Evolutionary conservation across 768 basidiomycete genomes (phyloP).

Genomic region (Pseudohyphozyma bogoriensis): DNA sequence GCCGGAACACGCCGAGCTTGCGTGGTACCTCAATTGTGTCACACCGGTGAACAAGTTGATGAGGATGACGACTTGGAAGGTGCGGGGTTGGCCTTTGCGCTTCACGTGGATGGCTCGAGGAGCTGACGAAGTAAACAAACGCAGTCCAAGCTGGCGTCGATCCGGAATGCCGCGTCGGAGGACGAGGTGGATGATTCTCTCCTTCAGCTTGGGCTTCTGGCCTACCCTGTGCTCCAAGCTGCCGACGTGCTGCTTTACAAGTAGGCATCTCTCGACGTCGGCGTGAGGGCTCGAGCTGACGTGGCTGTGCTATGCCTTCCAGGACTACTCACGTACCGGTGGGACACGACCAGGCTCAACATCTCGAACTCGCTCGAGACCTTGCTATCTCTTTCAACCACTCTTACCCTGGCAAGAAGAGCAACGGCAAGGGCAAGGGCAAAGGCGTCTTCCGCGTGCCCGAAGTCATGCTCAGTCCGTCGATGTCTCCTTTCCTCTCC

Average conservation of each 20-base stretch:
- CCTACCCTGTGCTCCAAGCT: conserved; percentile 86
- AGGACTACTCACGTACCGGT: conserved; percentile 91
- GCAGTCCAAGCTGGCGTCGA: conserved; percentile 64
- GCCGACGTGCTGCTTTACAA: conserved; percentile 82
- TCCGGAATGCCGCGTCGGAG: conserved; percentile 62
- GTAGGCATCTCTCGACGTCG: conserved; percentile 44
- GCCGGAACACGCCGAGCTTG: conserved; percentile 69
- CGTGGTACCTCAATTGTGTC: conserved; percentile 80
- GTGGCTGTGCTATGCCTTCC: background rate
- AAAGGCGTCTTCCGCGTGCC: conserved; percentile 62
- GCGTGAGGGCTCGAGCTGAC: background rate
- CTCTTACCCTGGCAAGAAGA: conserved; percentile 41
- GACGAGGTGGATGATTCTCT: conserved; percentile 70
- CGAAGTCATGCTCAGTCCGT: conserved; percentile 61
- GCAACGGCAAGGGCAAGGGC: conserved; percentile 31
- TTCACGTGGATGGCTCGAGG: background rate
- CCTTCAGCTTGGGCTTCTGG: conserved; percentile 74
- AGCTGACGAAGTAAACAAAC: background rate
- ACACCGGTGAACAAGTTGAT: conserved; percentile 71
- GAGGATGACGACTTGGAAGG: conserved; percentile 97
- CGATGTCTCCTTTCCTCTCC: background rate
- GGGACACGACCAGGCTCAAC: conserved; percentile 91
- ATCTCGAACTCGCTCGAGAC: conserved; percentile 78
- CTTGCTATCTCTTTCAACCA: conserved; percentile 74
- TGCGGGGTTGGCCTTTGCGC: conserved; percentile 34